Evolutionary conservation across 148 eudicot genomes (phyloP).

Genomic region (Nepenthes mirabilis): DNA sequence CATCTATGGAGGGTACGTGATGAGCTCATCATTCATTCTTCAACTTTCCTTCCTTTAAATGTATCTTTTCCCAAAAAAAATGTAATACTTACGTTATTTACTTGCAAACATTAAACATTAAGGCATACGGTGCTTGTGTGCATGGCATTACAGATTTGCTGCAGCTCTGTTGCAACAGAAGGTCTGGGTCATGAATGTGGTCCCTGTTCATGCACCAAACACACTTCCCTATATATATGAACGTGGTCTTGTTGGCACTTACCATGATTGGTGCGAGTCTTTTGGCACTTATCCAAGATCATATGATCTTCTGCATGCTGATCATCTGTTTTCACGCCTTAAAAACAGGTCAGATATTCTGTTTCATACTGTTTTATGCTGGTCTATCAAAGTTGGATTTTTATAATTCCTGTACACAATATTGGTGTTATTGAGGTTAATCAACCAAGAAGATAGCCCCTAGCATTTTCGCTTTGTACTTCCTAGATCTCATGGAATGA

Average conservation of each 20-base stretch:
- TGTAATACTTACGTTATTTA: neutral
- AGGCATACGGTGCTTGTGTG: neutral
- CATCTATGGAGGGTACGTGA: conserved; percentile 70
- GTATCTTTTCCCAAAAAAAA: no score
- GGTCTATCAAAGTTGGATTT: neutral
- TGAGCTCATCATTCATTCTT: no score
- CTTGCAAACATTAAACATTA: neutral
- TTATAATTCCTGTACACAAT: no score
- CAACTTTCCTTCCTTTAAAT: no score
- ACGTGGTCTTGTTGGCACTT: conserved; percentile 80
- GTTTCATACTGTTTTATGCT: neutral
- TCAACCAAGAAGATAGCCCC: no score
- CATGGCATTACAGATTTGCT: conserved; percentile 55
- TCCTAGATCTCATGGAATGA: no score
- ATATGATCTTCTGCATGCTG: conserved; percentile 88
- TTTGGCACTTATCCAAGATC: conserved; percentile 94
- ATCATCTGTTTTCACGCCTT: conserved; percentile 91
- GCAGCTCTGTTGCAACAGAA: conserved; percentile 71
- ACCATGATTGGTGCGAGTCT: conserved; percentile 98
- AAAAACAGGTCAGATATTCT: conserved; percentile 51
- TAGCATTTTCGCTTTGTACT: no score
- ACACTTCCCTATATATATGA: conserved; percentile 90
- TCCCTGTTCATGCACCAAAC: conserved; percentile 83
- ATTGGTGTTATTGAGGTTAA: no score
- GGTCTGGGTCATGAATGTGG: conserved; percentile 96